These are phyloP conservation scores for Lachancea cidri DNA, from an alignment of 805 yeast species.

Conservation along the genomic window DNA sequence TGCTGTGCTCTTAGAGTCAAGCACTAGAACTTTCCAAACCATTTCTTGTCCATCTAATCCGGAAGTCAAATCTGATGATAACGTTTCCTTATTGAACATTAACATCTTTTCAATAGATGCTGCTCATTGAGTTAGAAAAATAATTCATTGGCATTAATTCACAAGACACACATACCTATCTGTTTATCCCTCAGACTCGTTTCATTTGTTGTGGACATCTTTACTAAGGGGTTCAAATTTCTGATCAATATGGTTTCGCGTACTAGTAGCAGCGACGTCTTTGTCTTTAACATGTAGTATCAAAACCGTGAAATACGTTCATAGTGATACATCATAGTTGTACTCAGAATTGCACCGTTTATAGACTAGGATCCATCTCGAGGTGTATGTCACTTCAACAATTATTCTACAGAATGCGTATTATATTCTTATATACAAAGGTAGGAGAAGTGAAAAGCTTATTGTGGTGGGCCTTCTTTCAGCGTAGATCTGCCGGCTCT, in stretches of 20 bases:
- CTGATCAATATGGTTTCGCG: background rate
- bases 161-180: conserved; percentile 28
- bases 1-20: conserved; percentile 77
- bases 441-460: conserved; percentile 1
- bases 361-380: too few relatives aligned
- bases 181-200: conserved; percentile 39
- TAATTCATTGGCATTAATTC: background rate
- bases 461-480: conserved; percentile 49
- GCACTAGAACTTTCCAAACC: conserved; percentile 85
- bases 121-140: background rate
- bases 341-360: too few relatives aligned
- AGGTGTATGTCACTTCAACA: background rate
- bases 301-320: background rate
- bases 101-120: conserved; percentile 72
- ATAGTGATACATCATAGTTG: too few relatives aligned
- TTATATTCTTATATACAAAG: background rate
- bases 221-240: background rate
- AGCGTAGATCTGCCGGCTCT: conserved; percentile 95
- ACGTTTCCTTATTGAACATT: conserved; percentile 63
- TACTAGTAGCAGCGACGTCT: background rate
- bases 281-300: too few relatives aligned
- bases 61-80: conserved; percentile 46
- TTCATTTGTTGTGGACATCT: conserved; percentile 21
- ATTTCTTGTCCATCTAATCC: conserved; percentile 59
- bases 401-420: background rate